Evolutionary conservation across 164 flowering plant genomes (phyloP), one percentile per base, ranked within the genome.

Genomic region (Liriodendron chinense): DNA sequence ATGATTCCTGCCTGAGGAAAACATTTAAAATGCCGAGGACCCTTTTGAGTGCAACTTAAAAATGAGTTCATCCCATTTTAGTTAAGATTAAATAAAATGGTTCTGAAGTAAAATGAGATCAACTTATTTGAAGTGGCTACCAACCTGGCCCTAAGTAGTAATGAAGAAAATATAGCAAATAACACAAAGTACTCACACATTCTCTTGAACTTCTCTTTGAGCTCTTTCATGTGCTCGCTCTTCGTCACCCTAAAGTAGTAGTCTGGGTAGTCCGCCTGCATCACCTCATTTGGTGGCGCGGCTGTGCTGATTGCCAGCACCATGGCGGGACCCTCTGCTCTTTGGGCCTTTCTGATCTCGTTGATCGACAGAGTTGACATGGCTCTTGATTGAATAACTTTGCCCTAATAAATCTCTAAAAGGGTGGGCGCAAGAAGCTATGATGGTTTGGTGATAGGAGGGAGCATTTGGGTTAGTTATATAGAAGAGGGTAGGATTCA

Each of bases 271-370:
- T 16, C 18, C 16, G 23, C 24, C 72, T 69, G 59, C 2, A 14
- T 9, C 22, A 69, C 56, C 8, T 24, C 23, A 7, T 66, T 12
- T 2, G 2, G 23, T 66, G 69, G 69, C 10, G 59, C 8, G 59
- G 59, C 59, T 53, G 18, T 53, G 59, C 16, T 16, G 59, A 53
- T 53, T 10, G 59, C 59, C 18, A 53, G 59, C 59, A 53, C 59
- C 59, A 16, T 16, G 18, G 59, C 59, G 3, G 18, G 18, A 53
- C 59, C 59, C 18, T 7, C 59, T 53, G 13, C 16, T 16, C 59
- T 9, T 16, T 53, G 59, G 13, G 59, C 59, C 57, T 25, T 43
- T 0, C 83, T 72, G 34, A 81, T 78, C 50, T 74, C 80, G n/a
- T 78, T 73, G 0, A 72, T 49, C 9, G 7, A 34, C 7, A 34